Base-by-base conservation (phyloP, 2,329 filamentous ascomycete genomes). In the Arthroderma sp. region DNA sequence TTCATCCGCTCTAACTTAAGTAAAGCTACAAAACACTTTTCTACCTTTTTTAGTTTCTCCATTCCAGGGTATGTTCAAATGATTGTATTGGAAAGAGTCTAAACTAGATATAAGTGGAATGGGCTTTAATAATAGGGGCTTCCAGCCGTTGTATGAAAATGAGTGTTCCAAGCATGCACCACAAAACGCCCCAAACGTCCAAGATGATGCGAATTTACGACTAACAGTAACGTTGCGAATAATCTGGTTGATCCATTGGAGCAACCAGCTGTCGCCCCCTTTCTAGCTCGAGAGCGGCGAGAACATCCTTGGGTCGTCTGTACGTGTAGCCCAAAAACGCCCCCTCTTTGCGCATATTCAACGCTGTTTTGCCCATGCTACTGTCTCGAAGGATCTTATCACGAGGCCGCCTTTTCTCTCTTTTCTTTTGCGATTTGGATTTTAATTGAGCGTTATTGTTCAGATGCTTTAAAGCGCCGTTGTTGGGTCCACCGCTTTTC, bases 241-340 rank as follows among this genome's bases (percentile, higher is more conserved):
- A 34, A 22, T 10, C 30, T 22, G 8, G 10, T 28, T 27, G 29
- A 6, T 38, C 36, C 5, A 38, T 9, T 6, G 9, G n/a, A 27
- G 11, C 11, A 9, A 31, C 27, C 38, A 40, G 31, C 22, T 55
- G 49, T 36, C 59, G 55, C 9, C 62, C 61, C 46, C 60, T 53
- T 36, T 64, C 59, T 28, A 51, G 51, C n/a, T 57, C 55, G 10
- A 68, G 49, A 2, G 58, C 61, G 47, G 62, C 48, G 30, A 54
- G 51, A 40, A 64, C 55, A 3, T 59, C 56, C 43, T 60, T 65
- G 3, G 66, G 65, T 37, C 65, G 63, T 32, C 79, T 75, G 71
- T 91, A 96, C 1, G 83, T 86, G 60, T 98, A 98, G 1, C 89
- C 89, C 49, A 93, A 65, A 62, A 96, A 96, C 0, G 86, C 87